Percentiles rank a stretch among this genome's conserved stretches.
These are phyloP conservation scores for Ilyonectria robusta DNA, from an alignment of 2,329 filamentous ascomycete species.

Conservation along the genomic window DNA sequence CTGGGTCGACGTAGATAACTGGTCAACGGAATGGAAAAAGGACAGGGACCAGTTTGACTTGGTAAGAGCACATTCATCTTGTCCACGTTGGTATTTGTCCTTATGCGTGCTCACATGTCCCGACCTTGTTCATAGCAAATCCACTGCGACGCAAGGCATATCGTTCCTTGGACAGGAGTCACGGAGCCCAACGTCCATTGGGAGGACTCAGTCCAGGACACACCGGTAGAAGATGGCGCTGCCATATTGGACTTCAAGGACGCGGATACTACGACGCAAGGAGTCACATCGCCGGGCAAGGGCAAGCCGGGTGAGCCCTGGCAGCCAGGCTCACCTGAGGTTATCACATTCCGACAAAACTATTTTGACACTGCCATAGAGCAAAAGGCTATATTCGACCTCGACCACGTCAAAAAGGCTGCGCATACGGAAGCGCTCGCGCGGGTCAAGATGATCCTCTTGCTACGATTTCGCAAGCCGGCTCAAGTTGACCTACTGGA, in stretches of 20 bases:
- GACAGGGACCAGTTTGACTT: background rate
- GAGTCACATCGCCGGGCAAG: background rate
- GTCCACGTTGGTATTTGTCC: too few species aligned
- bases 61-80: background rate
- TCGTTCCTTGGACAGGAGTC: background rate
- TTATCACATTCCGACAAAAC: background rate
- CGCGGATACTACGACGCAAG: background rate
- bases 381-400: background rate
- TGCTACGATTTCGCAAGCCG: background rate
- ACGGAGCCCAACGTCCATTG: background rate
- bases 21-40: background rate
- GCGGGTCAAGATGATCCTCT: background rate
- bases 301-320: background rate
- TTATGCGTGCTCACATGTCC: background rate
- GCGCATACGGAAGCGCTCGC: background rate
- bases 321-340: background rate
- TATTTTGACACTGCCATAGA: background rate
- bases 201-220: background rate
- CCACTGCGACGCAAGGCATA: background rate
- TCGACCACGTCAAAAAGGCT: background rate
- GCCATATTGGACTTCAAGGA: background rate
- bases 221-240: background rate
- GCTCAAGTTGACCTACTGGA: background rate
- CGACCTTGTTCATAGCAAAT: background rate
- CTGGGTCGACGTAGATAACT: background rate